These are phyloP conservation scores for Lipomyces sp. DNA, from an alignment of 805 yeast genomes.

Conservation along the genomic window DNA sequence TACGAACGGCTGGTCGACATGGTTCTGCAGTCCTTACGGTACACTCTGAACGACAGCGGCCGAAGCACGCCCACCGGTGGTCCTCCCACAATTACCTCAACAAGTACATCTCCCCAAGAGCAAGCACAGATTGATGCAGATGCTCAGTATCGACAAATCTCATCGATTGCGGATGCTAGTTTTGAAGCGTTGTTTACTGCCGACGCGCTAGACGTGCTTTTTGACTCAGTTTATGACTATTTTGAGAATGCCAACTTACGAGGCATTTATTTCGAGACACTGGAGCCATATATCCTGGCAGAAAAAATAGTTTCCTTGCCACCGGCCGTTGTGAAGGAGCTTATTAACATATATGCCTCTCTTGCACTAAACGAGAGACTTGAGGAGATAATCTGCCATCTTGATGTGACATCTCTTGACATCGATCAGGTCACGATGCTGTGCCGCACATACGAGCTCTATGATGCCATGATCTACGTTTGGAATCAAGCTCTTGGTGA, in stretches of 20 bases:
- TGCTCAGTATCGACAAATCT: slow-evolving; percentile 32
- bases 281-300: slow-evolving; percentile 52
- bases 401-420: slow-evolving; percentile 68
- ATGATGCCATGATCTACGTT: slow-evolving; percentile 64
- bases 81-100: neutral
- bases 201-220: slow-evolving; percentile 39
- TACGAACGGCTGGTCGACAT: slow-evolving; percentile 55
- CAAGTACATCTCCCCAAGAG: slow-evolving; percentile 6
- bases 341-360: slow-evolving; percentile 53
- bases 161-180: slow-evolving; percentile 39
- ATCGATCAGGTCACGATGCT: slow-evolving; percentile 69
- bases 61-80: slow-evolving; percentile 25
- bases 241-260: slow-evolving; percentile 39
- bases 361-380: slow-evolving; percentile 47
- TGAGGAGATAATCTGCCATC: slow-evolving; percentile 64
- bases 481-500: slow-evolving; percentile 71
- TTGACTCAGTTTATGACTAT: slow-evolving; percentile 48
- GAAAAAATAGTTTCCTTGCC: slow-evolving; percentile 52
- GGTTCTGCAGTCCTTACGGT: slow-evolving; percentile 51
- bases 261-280: slow-evolving; percentile 47
- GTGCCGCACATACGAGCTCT: slow-evolving; percentile 54
- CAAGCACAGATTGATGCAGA: slow-evolving; percentile 33
- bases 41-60: slow-evolving; percentile 38
- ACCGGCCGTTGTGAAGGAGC: slow-evolving; percentile 58
- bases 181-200: slow-evolving; percentile 45